phyloP scores from a whole-genome alignment of 345 rosid genomes.

The Fremontodendron californicum region DNA sequence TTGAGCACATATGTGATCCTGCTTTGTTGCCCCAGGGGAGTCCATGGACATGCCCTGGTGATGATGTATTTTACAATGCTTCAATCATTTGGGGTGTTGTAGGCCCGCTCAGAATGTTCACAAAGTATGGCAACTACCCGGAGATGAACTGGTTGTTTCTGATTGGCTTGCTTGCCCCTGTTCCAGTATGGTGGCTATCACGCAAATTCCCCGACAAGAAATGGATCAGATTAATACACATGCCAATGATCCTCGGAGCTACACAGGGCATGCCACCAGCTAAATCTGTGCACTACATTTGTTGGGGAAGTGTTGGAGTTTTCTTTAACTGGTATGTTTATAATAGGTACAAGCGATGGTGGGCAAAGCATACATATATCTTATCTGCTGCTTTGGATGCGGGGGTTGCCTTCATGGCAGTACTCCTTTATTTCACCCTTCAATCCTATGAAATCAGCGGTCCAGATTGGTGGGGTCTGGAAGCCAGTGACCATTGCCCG shows the following conservation, averaged over 20 bases:
- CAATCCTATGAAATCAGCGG: constrained; percentile 50
- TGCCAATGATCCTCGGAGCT: constrained; percentile 58
- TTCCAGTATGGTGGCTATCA: constrained; percentile 59
- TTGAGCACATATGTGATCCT: constrained; percentile 59
- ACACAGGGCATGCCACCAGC: constrained; percentile 54
- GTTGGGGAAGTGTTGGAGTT: constrained; percentile 66
- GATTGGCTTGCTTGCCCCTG: constrained; percentile 60
- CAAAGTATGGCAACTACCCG: constrained; percentile 48
- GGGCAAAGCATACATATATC: constrained; percentile 70
- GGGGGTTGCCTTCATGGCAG: constrained; percentile 68
- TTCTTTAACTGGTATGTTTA: constrained; percentile 63
- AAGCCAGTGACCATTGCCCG: constrained; percentile 48
- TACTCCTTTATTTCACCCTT: constrained; percentile 53
- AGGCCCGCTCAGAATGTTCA: constrained; percentile 72
- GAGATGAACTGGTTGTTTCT: constrained; percentile 78
- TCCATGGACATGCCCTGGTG: constrained; percentile 83
- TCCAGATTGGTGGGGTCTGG: constrained; percentile 75
- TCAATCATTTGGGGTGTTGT: constrained; percentile 93
- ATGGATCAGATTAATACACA: constrained; percentile 51
- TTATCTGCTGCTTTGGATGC: constrained; percentile 82
- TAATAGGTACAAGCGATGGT: constrained; percentile 58
- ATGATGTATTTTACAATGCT: constrained; percentile 76
- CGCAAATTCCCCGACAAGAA: constrained; percentile 61
- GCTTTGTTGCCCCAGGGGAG: constrained; percentile 58
- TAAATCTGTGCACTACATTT: constrained; percentile 51